Evolutionary conservation across 129 eudicot species (phyloP).

Genomic region (Arctium lappa): DNA sequence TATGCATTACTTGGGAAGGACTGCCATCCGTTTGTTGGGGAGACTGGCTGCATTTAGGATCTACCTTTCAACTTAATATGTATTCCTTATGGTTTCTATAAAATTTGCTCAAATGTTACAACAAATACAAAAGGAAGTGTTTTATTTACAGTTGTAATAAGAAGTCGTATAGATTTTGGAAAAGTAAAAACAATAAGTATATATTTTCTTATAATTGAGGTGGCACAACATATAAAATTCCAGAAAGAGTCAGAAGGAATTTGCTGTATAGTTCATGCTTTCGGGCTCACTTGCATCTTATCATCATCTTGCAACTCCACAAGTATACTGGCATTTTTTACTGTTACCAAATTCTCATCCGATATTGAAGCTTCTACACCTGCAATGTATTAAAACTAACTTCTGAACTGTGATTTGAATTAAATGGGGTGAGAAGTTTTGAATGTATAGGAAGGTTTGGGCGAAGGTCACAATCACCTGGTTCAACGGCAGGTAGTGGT

Average conservation of each 20-base stretch:
- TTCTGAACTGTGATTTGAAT: background rate
- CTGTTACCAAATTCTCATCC: slow-evolving; percentile 43
- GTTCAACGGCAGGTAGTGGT: slow-evolving; percentile 60
- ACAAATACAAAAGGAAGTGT: background rate
- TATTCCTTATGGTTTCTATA: background rate
- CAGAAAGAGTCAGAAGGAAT: slow-evolving; percentile 9
- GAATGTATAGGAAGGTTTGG: background rate
- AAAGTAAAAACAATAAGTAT: background rate
- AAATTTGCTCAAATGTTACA: background rate
- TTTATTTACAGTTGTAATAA: background rate
- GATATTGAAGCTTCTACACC: slow-evolving; percentile 72
- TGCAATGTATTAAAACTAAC: slow-evolving; percentile 26
- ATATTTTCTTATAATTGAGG: slow-evolving; percentile 9
- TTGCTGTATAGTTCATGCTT: slow-evolving; percentile 20
- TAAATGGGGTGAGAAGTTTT: background rate
- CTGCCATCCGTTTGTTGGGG: background rate
- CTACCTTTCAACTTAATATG: background rate
- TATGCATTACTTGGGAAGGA: background rate
- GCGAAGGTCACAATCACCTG: slow-evolving; percentile 48
- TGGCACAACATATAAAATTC: background rate
- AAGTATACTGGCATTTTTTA: slow-evolving; percentile 55
- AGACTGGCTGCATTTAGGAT: background rate
- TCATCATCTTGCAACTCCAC: slow-evolving; percentile 71
- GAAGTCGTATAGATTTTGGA: background rate
- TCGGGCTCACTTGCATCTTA: slow-evolving; percentile 69